These are phyloP conservation scores for Sphaerosporella brunnea DNA, from an alignment of 495 filamentous ascomycete species.

Conservation along the genomic window DNA sequence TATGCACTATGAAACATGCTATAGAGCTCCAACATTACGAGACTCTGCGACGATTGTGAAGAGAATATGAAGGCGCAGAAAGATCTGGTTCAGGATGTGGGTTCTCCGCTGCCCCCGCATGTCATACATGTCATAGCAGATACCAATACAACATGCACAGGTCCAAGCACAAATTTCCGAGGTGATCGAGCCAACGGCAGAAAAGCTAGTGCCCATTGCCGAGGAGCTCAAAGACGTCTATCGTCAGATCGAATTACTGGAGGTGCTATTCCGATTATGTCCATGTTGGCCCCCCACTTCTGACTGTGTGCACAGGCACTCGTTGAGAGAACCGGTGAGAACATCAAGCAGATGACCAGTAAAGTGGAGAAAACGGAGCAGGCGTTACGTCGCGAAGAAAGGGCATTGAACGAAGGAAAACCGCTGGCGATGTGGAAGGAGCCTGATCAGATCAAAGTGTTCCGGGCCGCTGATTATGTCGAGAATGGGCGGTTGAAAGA, in stretches of 20 bases:
- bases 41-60: constrained; percentile 16
- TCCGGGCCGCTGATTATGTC: constrained; percentile 20
- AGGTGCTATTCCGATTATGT: constrained; percentile 17
- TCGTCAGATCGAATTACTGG: constrained; percentile 23
- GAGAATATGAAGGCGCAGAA: constrained; percentile 16
- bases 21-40: constrained; percentile 14
- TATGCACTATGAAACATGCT: too few relatives aligned
- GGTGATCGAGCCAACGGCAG: constrained; percentile 23
- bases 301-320: constrained; percentile 8
- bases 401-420: constrained; percentile 20
- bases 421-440: constrained; percentile 23
- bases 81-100: constrained; percentile 22
- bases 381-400: constrained; percentile 20
- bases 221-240: constrained; percentile 23
- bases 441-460: constrained; percentile 16
- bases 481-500: constrained; percentile 21
- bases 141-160: too few relatives aligned
- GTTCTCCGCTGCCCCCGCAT: too few relatives aligned
- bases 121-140: too few relatives aligned
- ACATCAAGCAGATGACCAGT: constrained; percentile 20
- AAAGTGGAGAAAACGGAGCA: constrained; percentile 24
- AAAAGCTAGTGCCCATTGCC: constrained; percentile 21
- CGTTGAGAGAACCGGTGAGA: constrained; percentile 18
- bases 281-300: too few relatives aligned
- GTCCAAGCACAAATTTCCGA: constrained; percentile 22